Conservation (phyloP, 169 alveolate genomes). For the Eimeria nieschulzi region DNA sequence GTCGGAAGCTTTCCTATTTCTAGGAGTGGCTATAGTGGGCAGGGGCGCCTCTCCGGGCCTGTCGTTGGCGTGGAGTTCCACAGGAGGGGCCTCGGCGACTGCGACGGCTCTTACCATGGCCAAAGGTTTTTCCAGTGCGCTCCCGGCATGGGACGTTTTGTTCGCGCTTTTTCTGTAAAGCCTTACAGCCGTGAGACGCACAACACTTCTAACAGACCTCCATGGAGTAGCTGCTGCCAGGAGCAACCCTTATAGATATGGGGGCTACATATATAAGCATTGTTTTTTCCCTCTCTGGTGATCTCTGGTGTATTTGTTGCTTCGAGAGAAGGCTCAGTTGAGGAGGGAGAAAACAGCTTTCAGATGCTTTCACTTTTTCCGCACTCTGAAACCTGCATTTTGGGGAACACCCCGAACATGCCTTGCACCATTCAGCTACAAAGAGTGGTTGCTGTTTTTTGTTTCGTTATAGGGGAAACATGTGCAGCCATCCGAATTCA, state of each 20-base stretch:
- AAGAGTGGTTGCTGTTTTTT: not conserved
- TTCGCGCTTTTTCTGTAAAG: not conserved
- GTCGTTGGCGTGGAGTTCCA: slow-evolving; percentile 58
- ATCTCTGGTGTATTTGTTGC: too few species aligned
- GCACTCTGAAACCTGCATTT: not conserved
- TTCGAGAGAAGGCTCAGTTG: too few species aligned
- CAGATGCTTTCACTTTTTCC: too few species aligned
- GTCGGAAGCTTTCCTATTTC: slow-evolving; percentile 28
- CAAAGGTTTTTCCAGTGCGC: slow-evolving; percentile 55
- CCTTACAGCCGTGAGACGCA: slow-evolving; percentile 38
- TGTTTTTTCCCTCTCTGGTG: too few species aligned
- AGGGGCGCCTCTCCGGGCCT: slow-evolving; percentile 11
- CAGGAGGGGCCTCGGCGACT: slow-evolving; percentile 26
- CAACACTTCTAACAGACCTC: too few species aligned
- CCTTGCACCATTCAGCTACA: not conserved
- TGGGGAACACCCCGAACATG: not conserved
- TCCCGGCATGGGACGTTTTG: slow-evolving; percentile 61
- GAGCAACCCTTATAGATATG: not conserved
- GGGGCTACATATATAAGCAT: not conserved
- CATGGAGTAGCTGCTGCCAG: not conserved
- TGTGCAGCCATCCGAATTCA: slow-evolving; percentile 61
- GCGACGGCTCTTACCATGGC: slow-evolving; percentile 69
- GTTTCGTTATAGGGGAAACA: slow-evolving; percentile 4
- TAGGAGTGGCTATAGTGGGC: not conserved
- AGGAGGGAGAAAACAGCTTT: too few species aligned